Base-by-base conservation (phyloP, 352 stramenopile genomes). In the Globisporangium perplexum region DNA sequence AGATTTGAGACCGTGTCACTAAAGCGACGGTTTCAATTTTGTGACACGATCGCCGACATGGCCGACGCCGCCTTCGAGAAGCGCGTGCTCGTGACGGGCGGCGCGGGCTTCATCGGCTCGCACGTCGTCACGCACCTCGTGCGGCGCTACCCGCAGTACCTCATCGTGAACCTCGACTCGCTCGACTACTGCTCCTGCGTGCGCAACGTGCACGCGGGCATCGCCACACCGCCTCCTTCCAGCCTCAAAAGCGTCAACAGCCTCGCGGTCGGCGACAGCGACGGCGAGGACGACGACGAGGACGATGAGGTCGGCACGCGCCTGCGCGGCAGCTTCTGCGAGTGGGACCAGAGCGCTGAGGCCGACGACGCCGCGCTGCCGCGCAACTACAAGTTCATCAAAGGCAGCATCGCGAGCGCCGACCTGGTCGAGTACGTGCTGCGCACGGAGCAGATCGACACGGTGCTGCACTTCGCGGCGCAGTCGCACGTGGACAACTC, bases 401-500 rank as follows among this genome's bases (percentile, higher is more conserved):
- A 98, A 66, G 96, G 97, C 43, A 96, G 97, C 65, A 99, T 99
- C 72, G 85, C 70, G 47, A 89, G 81, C 26, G 78, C 90, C 7
- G 93, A 98, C 59, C 68, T 99, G 15, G 93, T 99, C 12, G 88
- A 72, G 26, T 98, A 98, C 65, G 81, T 99, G 28, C 72, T 99
- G 28, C 75, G 87, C 48, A 90, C 88, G 18, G 89, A 99, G 67
- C 71, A 88, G 17, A 98, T 99, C 56, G 96, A 99, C 65, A 98
- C 96, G 33, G 93, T 99, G 53, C 71, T 99, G 65, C 97, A 99
- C 76, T 99, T 99, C 77, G 96, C 97, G 5, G 97, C 97, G 8
- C 95, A 99, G 71, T 98, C 94, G 8, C 93, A 98, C 60, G 91
- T 98, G 33, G 97, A 99, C 72, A 98, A 99, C 66, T 99, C 95